Evolutionary conservation across 1,284 basidiomycete species (phyloP).

Genomic region (Microbotryum saponariae): DNA sequence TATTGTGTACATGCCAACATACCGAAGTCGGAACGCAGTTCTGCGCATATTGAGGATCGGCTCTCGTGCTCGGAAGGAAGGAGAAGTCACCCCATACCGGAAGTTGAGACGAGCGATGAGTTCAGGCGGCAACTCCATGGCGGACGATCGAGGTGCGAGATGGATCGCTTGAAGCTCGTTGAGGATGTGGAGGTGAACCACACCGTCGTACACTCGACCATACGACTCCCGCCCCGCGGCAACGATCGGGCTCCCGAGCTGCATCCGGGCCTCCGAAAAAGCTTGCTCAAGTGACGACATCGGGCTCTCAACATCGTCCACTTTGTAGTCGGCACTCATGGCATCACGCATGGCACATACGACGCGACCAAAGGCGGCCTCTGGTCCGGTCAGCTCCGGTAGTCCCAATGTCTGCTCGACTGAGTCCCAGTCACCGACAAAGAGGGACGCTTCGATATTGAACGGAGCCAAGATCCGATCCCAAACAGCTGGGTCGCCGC

Average conservation of each 20-base stretch:
- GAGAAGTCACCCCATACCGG: constrained; percentile 69
- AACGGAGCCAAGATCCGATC: constrained; percentile 67
- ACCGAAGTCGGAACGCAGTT: constrained; percentile 73
- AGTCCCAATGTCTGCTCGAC: constrained; percentile 57
- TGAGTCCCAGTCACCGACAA: constrained; percentile 86
- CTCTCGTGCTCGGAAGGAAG: constrained; percentile 86
- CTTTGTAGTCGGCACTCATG: background rate
- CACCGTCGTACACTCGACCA: constrained; percentile 75
- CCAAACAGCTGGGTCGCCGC: constrained; percentile 69
- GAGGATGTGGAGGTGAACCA: constrained; percentile 77
- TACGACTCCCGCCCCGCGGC: constrained; percentile 74
- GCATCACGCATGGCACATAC: constrained; percentile 63
- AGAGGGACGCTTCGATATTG: constrained; percentile 90
- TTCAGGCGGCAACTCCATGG: background rate
- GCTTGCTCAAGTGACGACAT: constrained; percentile 39
- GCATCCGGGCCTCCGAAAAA: constrained; percentile 60
- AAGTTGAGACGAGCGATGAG: constrained; percentile 14
- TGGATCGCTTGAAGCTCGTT: constrained; percentile 81
- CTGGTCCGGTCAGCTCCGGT: constrained; percentile 48
- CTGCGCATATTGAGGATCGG: constrained; percentile 83
- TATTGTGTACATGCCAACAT: constrained; percentile 30
- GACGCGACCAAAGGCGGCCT: constrained; percentile 70
- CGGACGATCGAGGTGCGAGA: constrained; percentile 37
- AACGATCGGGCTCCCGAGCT: constrained; percentile 71
- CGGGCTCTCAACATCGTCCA: constrained; percentile 5